phyloP scores from a whole-genome alignment of 1,284 basidiomycete species.

The Ceratobasidium sp. region DNA sequence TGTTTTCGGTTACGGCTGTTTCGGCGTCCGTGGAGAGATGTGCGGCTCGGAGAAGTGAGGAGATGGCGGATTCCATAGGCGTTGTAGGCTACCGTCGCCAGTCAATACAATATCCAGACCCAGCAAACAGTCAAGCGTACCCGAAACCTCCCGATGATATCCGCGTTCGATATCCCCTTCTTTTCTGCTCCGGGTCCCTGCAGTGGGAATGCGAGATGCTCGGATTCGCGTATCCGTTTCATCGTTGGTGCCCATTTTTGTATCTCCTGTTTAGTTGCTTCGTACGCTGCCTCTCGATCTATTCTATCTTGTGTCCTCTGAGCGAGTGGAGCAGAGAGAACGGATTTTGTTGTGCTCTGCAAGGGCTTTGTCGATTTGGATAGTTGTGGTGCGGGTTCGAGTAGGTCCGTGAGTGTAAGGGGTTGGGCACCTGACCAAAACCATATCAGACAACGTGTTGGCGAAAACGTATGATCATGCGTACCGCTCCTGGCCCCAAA shows the following conservation, averaged over 20 bases:
- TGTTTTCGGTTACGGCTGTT: constrained; percentile 76
- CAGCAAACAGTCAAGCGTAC: constrained; percentile 50
- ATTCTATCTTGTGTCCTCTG: constrained; percentile 86
- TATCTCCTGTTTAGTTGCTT: constrained; percentile 89
- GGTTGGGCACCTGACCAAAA: constrained; percentile 50
- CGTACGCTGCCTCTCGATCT: constrained; percentile 93
- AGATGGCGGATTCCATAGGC: constrained; percentile 79
- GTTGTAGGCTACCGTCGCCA: constrained; percentile 68
- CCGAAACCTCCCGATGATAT: constrained; percentile 83
- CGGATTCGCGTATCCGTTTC: constrained; percentile 81
- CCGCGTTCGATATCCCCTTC: constrained; percentile 67
- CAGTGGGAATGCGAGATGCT: constrained; percentile 90
- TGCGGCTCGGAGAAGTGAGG: constrained; percentile 75
- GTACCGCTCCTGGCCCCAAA: constrained; percentile 61
- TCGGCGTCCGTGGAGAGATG: constrained; percentile 79
- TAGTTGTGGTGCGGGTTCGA: constrained; percentile 49
- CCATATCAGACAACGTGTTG: background rate
- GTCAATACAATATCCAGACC: background rate
- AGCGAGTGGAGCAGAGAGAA: constrained; percentile 86
- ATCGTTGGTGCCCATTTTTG: constrained; percentile 94
- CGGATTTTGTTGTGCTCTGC: constrained; percentile 58
- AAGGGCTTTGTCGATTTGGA: constrained; percentile 73
- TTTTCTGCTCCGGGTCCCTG: constrained; percentile 68
- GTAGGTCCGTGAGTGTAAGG: constrained; percentile 63
- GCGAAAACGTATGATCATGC: constrained; percentile 49